Evolutionary conservation across 2,329 filamentous ascomycete species (phyloP).

Genomic region (Beauveria sp.): DNA sequence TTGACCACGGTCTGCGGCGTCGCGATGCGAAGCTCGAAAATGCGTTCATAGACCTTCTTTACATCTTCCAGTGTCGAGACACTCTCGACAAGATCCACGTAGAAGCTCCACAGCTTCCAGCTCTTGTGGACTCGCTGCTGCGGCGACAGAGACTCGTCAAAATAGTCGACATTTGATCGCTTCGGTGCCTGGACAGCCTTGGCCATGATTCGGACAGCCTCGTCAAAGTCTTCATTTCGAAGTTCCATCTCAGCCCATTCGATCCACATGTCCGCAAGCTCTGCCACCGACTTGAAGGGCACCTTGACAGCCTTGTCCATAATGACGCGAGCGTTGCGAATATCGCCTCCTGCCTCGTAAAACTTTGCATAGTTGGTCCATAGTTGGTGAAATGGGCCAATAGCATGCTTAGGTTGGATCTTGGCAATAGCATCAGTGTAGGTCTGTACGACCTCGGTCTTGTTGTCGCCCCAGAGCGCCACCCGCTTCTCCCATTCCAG

Average conservation of each 20-base stretch:
- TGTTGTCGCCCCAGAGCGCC: slow-evolving; percentile 92
- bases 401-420: slow-evolving; percentile 87
- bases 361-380: slow-evolving; percentile 98
- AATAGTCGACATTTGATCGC: slow-evolving; percentile 96
- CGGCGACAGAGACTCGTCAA: slow-evolving; percentile 86
- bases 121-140: slow-evolving; percentile 98
- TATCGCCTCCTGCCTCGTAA: slow-evolving; percentile 81
- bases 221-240: slow-evolving; percentile 90
- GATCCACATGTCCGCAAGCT: slow-evolving; percentile 97
- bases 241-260: slow-evolving; percentile 99
- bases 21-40: slow-evolving; percentile 95
- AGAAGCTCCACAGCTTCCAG: slow-evolving; percentile 99
- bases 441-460: slow-evolving; percentile 81
- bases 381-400: slow-evolving; percentile 87
- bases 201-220: slow-evolving; percentile 90
- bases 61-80: slow-evolving; percentile 88
- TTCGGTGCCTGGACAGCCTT: slow-evolving; percentile 97
- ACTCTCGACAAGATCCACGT: slow-evolving; percentile 94
- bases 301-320: slow-evolving; percentile 98
- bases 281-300: slow-evolving; percentile 93
- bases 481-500: slow-evolving; percentile 96
- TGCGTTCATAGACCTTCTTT: slow-evolving; percentile 88
- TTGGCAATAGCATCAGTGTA: slow-evolving; percentile 92
- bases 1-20: slow-evolving; percentile 98
- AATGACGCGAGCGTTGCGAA: slow-evolving; percentile 80